Base-by-base conservation (phyloP, 106 monocot genomes). In the Dendrobium huoshanense region DNA sequence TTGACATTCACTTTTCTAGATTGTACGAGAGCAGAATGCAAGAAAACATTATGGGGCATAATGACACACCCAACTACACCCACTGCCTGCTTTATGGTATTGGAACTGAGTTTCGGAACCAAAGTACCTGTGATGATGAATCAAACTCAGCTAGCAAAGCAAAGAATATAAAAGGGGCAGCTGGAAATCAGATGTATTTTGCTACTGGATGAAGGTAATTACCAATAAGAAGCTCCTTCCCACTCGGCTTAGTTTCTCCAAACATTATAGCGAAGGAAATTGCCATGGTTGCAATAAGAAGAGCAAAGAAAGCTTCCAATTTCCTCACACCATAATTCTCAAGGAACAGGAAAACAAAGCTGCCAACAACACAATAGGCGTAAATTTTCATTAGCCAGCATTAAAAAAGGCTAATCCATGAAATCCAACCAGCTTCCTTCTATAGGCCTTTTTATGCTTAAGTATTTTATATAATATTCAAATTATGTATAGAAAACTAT, bases 251-350 rank as follows among this genome's bases (percentile, higher is more conserved):
- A 27, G 95, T 88, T 79, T 92, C 84, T 29, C 92, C 88, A 81
- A 95, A 92, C 95, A 95, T 95, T 83, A 86, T 83, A 44, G 88
- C 95, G 76, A 95, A 95, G 11, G 95, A 88, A 76, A 95, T 43
- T 2, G 87, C 92, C 92, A 95, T 95, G 20, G 86, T 88, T 75
- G 85, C 87, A 77, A 92, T 95, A 41, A 95, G 92, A 67, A 95
- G 48, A 13, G 83, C 95, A 73, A 92, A 95, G 64, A 88, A 65
- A 74, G 87, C 95, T 92, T 95, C 95, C 80, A 95, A 82, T 80
- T 95, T 95, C 82, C 95, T 87, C 74, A 95, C 95, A 7, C 95
- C 95, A 55, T 90, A 95, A 77, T 92, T 90, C 83, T 95, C 95
- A 49, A 95, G 90, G 75, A 92, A 92, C 65, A 95, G 51, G 77